Conservation (phyloP, 2,329 filamentous ascomycete species). For the Podosphaera xanthii region DNA sequence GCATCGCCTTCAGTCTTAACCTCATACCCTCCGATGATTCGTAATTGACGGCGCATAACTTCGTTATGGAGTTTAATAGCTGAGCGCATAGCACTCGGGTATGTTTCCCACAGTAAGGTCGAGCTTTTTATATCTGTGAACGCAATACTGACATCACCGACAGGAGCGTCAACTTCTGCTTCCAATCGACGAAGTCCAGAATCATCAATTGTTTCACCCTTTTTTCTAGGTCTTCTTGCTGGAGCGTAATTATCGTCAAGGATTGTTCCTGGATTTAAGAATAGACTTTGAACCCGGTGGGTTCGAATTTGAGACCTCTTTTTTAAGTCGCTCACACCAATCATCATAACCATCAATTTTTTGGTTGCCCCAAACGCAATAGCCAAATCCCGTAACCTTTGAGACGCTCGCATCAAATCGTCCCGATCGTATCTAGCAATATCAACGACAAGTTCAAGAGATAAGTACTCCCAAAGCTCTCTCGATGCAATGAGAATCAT, state of each 20-base stretch:
- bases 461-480: slow-evolving; percentile 88
- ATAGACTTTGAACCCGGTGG: slow-evolving; percentile 54
- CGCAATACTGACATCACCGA: slow-evolving; percentile 74
- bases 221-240: slow-evolving; percentile 41
- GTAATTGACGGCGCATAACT: slow-evolving; percentile 78
- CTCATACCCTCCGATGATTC: slow-evolving; percentile 88
- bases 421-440: slow-evolving; percentile 66
- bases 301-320: slow-evolving; percentile 52
- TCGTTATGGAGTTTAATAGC: slow-evolving; percentile 97
- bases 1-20: slow-evolving; percentile 99
- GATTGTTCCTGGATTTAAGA: slow-evolving; percentile 54
- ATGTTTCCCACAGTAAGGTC: slow-evolving; percentile 86
- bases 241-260: slow-evolving; percentile 47
- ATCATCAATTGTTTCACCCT: slow-evolving; percentile 43
- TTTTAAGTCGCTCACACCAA: slow-evolving; percentile 78
- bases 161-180: slow-evolving; percentile 75
- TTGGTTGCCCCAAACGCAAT: slow-evolving; percentile 84
- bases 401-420: slow-evolving; percentile 84
- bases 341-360: slow-evolving; percentile 98
- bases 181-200: slow-evolving; percentile 72
- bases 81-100: slow-evolving; percentile 82
- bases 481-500: slow-evolving; percentile 78
- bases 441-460: slow-evolving; percentile 75
- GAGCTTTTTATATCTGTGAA: slow-evolving; percentile 99
- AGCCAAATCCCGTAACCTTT: slow-evolving; percentile 82